A percentile compares a stretch with the other conserved stretches of the same genome.
Evolutionary conservation across 371 early-diverging fungal genomes (phyloP).

Genomic region (Mucor indicus): DNA sequence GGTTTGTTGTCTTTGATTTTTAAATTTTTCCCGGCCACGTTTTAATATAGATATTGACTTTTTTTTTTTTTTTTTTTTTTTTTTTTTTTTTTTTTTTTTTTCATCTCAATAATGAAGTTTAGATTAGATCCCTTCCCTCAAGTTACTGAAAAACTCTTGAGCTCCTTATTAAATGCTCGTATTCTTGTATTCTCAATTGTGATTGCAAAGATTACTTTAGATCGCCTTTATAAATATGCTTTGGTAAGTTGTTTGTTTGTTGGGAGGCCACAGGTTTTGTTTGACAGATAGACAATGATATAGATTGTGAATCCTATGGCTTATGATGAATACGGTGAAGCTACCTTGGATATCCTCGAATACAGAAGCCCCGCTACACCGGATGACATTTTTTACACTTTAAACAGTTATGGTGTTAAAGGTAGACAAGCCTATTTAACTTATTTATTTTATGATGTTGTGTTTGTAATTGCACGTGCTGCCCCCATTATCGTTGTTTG

Average conservation of each 20-base stretch:
- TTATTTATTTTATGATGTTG: constrained; percentile 31
- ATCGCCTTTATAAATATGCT: constrained; percentile 42
- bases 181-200: constrained; percentile 33
- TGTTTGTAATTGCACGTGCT: constrained; percentile 35
- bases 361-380: constrained; percentile 33
- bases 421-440: constrained; percentile 42
- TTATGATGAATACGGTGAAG: constrained; percentile 24
- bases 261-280: not conserved
- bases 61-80: not conserved
- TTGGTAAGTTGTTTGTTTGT: constrained; percentile 19
- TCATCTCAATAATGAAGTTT: constrained; percentile 9
- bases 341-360: constrained; percentile 43
- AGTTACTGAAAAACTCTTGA: constrained; percentile 20
- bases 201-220: constrained; percentile 40
- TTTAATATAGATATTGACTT: not conserved
- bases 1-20: too few relatives aligned
- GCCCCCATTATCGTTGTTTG: constrained; percentile 32
- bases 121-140: constrained; percentile 42
- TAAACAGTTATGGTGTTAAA: constrained; percentile 36
- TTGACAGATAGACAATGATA: not conserved
- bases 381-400: constrained; percentile 26
- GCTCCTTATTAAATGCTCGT: constrained; percentile 37
- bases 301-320: constrained; percentile 44
- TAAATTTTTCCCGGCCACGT: too few relatives aligned
- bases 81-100: not conserved